phyloP scores from a whole-genome alignment of 495 filamentous ascomycete genomes.

The Xylaria grammica region DNA sequence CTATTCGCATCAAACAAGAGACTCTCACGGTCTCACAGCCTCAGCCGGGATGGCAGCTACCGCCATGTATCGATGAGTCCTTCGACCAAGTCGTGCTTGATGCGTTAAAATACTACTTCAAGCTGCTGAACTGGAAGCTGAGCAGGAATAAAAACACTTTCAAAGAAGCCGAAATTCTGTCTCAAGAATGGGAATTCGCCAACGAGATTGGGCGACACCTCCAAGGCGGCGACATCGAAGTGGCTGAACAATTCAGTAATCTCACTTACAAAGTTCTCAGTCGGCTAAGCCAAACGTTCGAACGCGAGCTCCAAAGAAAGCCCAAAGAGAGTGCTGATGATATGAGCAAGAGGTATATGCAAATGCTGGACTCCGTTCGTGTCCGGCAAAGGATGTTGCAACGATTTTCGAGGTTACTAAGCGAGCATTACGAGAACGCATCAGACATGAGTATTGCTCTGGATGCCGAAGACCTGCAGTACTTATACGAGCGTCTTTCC shows the following conservation, averaged over 20 bases:
- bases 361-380: constrained; percentile 90
- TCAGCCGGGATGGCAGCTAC: constrained; percentile 92
- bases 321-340: constrained; percentile 82
- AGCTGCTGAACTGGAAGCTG: constrained; percentile 94
- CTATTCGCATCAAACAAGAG: constrained; percentile 87
- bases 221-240: constrained; percentile 91
- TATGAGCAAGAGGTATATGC: constrained; percentile 96
- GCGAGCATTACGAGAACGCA: constrained; percentile 92
- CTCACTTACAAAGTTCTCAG: constrained; percentile 90
- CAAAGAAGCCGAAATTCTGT: constrained; percentile 96
- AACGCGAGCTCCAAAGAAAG: constrained; percentile 82
- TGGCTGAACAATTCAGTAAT: constrained; percentile 97
- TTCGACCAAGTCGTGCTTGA: constrained; percentile 96
- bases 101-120: constrained; percentile 96
- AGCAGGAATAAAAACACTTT: constrained; percentile 98
- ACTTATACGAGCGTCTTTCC: constrained; percentile 81
- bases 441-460: constrained; percentile 89
- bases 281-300: constrained; percentile 86
- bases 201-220: constrained; percentile 89
- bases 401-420: constrained; percentile 82
- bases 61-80: constrained; percentile 93
- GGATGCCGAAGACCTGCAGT: constrained; percentile 64
- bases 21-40: constrained; percentile 83
- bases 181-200: constrained; percentile 96
- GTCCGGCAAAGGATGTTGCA: constrained; percentile 85